Percentiles rank a stretch among this genome's conserved stretches.
Evolutionary conservation across 1,284 basidiomycete genomes (phyloP).

Genomic region (Boletus semigastroideus): DNA sequence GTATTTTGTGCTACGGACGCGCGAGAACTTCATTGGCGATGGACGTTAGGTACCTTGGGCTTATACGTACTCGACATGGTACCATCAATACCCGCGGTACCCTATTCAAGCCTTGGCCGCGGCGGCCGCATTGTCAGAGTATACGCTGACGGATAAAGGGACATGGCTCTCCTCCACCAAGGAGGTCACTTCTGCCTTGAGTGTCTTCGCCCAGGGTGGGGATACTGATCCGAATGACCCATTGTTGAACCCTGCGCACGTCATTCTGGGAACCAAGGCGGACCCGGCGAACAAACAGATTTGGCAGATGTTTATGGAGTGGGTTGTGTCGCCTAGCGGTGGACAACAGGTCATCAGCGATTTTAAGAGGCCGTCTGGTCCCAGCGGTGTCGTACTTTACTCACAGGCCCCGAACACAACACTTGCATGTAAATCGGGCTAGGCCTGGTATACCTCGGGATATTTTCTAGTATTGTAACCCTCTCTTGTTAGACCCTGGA

Average conservation of each 20-base stretch:
- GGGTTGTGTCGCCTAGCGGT: constrained; percentile 39
- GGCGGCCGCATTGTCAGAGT: constrained; percentile 45
- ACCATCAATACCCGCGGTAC: constrained; percentile 52
- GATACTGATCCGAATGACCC: constrained; percentile 36
- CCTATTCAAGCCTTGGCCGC: constrained; percentile 46
- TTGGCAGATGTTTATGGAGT: constrained; percentile 40
- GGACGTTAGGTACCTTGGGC: constrained; percentile 49
- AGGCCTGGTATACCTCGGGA: background rate
- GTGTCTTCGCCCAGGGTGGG: constrained; percentile 39
- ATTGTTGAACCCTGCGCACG: constrained; percentile 45
- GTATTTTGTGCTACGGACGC: background rate
- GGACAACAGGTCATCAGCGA: constrained; percentile 41
- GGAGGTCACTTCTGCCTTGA: constrained; percentile 31
- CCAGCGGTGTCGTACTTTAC: constrained; percentile 19
- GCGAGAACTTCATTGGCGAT: background rate
- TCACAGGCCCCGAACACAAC: constrained; percentile 9
- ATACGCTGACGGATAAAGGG: constrained; percentile 50
- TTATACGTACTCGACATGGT: constrained; percentile 49
- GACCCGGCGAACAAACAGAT: constrained; percentile 24
- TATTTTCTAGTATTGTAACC: no score
- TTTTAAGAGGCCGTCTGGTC: constrained; percentile 33
- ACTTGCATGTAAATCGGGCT: background rate
- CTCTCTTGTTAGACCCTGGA: no score
- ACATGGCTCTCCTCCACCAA: constrained; percentile 43
- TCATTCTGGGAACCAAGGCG: constrained; percentile 35